Evolutionary conservation across 2,329 filamentous ascomycete genomes (phyloP), one percentile per base, ranked within the genome.

Genomic region (Ophiognomonia clavigignenti-juglandacearum): DNA sequence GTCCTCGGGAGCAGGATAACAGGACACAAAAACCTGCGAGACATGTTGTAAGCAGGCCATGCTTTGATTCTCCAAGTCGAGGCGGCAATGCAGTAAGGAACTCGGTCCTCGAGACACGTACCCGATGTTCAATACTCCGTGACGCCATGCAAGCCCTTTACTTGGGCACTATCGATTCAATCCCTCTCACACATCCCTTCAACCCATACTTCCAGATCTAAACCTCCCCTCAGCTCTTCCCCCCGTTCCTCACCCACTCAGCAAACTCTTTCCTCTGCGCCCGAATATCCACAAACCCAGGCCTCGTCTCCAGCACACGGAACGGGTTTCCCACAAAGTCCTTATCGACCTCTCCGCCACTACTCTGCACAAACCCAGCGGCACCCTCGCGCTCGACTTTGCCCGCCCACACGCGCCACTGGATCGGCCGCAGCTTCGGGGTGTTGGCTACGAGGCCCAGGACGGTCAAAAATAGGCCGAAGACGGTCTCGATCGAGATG

Each of bases 231-330:
- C 31, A 34, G 47, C 9, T 53, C 47, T 39, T 54, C 55, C 36
- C 46, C n/a, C 41, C 47, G 26, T 60, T 62, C 59, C 75, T 75
- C 27, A 82, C 77, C 88, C 88, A 95, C 53, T 83, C 76, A 14
- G 80, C 77, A 71, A 95, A 96, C 50, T 91, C 86, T 61, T 76
- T 82, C 61, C 86, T 78, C 68, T 90, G 77, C 64, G 82, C 86
- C 65, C 89, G 83, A 53, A 97, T 88, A 69, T 98, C 88, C 69
- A 89, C 78, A 60, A 97, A 98, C 1, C 88, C 85, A 39, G 83
- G 81, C 56, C 93, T 74, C 50, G 87, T 84, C 68, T 97, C 92
- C 51, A 96, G 66, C 38, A 80, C 74, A 41, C 72, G 75, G 64
- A 91, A 97, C 6, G 91, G 89, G 61, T 95, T 96, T 14, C 86